phyloP scores from a whole-genome alignment of 164 flowering plant species.

The Magnolia changhungtana region DNA sequence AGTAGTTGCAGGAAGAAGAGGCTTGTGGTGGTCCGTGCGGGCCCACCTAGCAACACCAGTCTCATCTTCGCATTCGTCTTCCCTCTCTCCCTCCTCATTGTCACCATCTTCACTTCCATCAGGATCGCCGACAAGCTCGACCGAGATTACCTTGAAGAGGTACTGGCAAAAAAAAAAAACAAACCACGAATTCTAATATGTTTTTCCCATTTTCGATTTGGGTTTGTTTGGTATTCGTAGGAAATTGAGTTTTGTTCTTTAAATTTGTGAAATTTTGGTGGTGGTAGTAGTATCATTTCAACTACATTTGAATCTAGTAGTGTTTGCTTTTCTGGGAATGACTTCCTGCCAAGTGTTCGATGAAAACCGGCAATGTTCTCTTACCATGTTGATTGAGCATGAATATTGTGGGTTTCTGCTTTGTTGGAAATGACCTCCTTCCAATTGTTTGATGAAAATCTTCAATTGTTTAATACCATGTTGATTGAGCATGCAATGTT shows the following conservation, averaged over 20 bases:
- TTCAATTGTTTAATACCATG: no score
- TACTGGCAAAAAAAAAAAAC: conserved; percentile 9
- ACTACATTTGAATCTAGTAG: background rate
- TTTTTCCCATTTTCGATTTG: no score
- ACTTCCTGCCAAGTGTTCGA: background rate
- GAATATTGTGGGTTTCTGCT: background rate
- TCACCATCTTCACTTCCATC: conserved; percentile 64
- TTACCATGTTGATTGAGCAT: background rate
- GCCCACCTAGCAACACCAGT: conserved; percentile 23
- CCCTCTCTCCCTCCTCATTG: conserved; percentile 66
- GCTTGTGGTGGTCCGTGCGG: conserved; percentile 16
- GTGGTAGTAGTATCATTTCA: background rate
- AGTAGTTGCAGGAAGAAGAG: conserved; percentile 9
- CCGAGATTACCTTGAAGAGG: conserved; percentile 72
- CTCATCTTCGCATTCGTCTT: conserved; percentile 62
- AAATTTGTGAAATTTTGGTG: background rate
- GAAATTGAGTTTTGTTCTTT: background rate
- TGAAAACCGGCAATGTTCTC: background rate
- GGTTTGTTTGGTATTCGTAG: background rate
- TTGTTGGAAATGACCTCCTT: no score
- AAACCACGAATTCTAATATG: background rate
- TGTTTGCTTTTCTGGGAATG: no score
- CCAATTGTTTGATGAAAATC: no score
- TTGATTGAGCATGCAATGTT: no score
- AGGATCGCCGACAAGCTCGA: conserved; percentile 81